Percentiles rank a stretch among this genome's conserved stretches.
phyloP scores from a whole-genome alignment of 306 rosid species.

The Malus sieversii region DNA sequence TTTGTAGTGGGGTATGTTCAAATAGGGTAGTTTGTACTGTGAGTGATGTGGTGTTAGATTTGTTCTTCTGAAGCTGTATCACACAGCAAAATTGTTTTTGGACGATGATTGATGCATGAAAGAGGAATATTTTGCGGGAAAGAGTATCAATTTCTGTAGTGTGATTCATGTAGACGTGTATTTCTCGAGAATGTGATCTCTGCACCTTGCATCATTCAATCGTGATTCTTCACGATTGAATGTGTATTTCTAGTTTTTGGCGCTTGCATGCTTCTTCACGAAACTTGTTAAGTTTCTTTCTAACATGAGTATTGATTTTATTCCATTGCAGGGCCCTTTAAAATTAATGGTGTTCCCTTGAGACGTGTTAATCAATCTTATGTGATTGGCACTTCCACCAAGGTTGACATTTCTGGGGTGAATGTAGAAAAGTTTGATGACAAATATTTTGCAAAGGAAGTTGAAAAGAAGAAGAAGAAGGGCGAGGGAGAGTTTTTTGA shows the following conservation, averaged over 20 bases:
- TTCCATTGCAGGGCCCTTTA: slow-evolving; percentile 27
- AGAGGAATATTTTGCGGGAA: not conserved
- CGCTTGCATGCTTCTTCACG: not conserved
- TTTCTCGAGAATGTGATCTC: not conserved
- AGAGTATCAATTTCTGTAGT: not conserved
- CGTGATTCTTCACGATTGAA: not conserved
- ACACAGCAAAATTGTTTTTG: not conserved
- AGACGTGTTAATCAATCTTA: slow-evolving; percentile 37
- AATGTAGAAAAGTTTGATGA: slow-evolving; percentile 28
- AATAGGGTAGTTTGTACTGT: not conserved
- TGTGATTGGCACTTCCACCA: slow-evolving; percentile 32
- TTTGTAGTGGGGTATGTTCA: not conserved
- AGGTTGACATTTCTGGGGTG: slow-evolving; percentile 29
- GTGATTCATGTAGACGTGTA: not conserved
- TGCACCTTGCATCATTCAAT: not conserved
- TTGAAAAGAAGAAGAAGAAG: slow-evolving; percentile 26
- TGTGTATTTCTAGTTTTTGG: not conserved
- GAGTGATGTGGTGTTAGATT: not conserved
- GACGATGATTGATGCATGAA: not conserved
- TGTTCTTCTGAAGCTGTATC: not conserved
- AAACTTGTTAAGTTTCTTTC: not conserved
- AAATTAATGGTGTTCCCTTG: slow-evolving; percentile 31
- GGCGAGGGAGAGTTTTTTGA: slow-evolving; percentile 32
- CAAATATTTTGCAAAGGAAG: slow-evolving; percentile 21
- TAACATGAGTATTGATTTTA: not conserved